Conservation (phyloP, 2,329 filamentous ascomycete species). For the Cladosporium sp. region DNA sequence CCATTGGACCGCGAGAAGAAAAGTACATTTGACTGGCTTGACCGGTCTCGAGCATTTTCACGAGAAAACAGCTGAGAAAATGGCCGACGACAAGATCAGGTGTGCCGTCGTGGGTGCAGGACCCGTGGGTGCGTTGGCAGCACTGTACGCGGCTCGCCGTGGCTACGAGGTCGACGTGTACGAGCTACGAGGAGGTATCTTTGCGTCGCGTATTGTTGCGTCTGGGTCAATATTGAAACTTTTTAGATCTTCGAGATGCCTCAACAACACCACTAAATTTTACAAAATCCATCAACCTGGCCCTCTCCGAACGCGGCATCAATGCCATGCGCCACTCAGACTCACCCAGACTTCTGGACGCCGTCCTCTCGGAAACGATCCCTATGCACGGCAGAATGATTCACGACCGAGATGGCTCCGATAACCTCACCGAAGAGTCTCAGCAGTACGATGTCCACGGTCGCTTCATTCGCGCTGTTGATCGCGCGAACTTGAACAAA, state of each 20-base stretch:
- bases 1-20: not conserved
- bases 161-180: slow-evolving; percentile 92
- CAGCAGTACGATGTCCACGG: slow-evolving; percentile 91
- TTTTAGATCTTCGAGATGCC: slow-evolving; percentile 78
- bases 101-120: slow-evolving; percentile 82
- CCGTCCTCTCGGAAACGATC: slow-evolving; percentile 75
- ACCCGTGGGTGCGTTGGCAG: slow-evolving; percentile 88
- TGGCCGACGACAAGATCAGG: slow-evolving; percentile 23
- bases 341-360: slow-evolving; percentile 66
- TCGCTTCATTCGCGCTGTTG: slow-evolving; percentile 79
- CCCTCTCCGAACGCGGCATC: slow-evolving; percentile 89
- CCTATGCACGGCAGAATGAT: slow-evolving; percentile 98
- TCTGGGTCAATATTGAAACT: not conserved
- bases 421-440: slow-evolving; percentile 70
- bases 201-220: not conserved
- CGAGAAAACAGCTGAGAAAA: not conserved
- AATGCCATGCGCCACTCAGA: slow-evolving; percentile 76
- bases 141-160: slow-evolving; percentile 84
- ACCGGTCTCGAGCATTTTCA: not conserved
- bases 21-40: not conserved
- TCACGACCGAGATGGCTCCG: slow-evolving; percentile 66
- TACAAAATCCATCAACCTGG: slow-evolving; percentile 97
- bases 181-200: slow-evolving; percentile 83
- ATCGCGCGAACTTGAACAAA: slow-evolving; percentile 80
- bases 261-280: slow-evolving; percentile 86